Evolutionary conservation across 768 basidiomycete species (phyloP).

Genomic region (Harrya chromipes): DNA sequence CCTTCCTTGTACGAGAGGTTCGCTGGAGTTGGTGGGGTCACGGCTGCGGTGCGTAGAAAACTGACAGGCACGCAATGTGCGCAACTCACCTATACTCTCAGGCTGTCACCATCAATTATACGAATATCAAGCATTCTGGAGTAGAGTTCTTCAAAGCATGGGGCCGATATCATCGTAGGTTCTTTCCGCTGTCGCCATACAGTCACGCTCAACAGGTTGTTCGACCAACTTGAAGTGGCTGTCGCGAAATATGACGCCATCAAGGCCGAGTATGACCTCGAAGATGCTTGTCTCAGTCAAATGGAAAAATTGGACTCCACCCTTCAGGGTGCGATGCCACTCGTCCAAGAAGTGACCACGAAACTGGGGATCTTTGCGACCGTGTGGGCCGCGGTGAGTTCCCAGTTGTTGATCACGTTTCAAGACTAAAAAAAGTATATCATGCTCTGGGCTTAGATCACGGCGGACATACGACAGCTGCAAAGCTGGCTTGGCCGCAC

Average conservation of each 20-base stretch:
- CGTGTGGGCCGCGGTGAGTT: constrained; percentile 19
- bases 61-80: too few species aligned
- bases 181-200: neutral
- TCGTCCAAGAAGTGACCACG: constrained; percentile 16
- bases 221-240: constrained; percentile 7
- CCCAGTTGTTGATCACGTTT: too few species aligned
- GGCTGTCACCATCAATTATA: constrained; percentile 5
- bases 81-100: neutral
- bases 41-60: too few species aligned
- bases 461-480: constrained; percentile 14
- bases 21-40: too few species aligned
- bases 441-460: constrained; percentile 10
- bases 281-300: constrained; percentile 12
- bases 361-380: constrained; percentile 19
- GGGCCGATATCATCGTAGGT: constrained; percentile 8
- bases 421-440: too few species aligned
- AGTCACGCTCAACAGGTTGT: neutral
- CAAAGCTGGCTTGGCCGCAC: constrained; percentile 7
- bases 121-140: constrained; percentile 3
- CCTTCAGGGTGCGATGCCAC: constrained; percentile 10
- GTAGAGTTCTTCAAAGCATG: constrained; percentile 5
- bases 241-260: neutral
- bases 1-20: too few species aligned
- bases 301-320: constrained; percentile 14
- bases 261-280: constrained; percentile 12